Conservation (phyloP, 345 rosid genomes). For the Rhizophora mangle region DNA sequence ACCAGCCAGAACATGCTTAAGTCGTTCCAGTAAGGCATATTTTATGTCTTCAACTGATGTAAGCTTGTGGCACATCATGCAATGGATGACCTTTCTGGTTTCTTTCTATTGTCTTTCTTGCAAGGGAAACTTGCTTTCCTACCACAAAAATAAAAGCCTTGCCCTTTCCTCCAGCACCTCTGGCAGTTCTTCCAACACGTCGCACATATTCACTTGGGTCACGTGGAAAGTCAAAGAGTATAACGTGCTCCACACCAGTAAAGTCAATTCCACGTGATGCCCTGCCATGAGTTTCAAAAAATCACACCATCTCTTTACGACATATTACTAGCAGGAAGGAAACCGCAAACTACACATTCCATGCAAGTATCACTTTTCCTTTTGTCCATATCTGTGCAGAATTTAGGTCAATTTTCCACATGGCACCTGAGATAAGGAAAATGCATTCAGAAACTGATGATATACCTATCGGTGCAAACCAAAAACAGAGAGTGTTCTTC, state of each 20-base stretch:
- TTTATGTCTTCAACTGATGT: constrained; percentile 38
- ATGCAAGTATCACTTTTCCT: too few relatives aligned
- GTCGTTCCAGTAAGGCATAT: not conserved
- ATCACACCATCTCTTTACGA: not conserved
- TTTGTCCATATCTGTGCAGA: not conserved
- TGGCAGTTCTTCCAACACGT: constrained; percentile 92
- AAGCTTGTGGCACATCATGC: constrained; percentile 87
- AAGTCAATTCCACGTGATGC: constrained; percentile 89
- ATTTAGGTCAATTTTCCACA: not conserved
- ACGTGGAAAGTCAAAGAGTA: constrained; percentile 83
- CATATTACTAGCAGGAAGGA: not conserved
- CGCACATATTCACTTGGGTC: constrained; percentile 95
- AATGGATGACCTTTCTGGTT: constrained; percentile 82
- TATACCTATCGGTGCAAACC: constrained; percentile 86
- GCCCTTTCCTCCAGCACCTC: constrained; percentile 87
- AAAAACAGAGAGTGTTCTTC: constrained; percentile 51
- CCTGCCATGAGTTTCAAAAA: constrained; percentile 43
- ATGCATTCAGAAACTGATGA: not conserved
- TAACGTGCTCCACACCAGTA: constrained; percentile 71
- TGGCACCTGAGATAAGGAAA: not conserved
- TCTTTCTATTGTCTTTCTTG: constrained; percentile 65
- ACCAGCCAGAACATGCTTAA: not conserved
- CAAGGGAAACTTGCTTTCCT: constrained; percentile 83
- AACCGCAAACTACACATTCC: not conserved
- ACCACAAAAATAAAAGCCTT: constrained; percentile 83